These are phyloP conservation scores for Suhomyces maxii DNA, from an alignment of 1,139 yeast genomes.

Conservation along the genomic window DNA sequence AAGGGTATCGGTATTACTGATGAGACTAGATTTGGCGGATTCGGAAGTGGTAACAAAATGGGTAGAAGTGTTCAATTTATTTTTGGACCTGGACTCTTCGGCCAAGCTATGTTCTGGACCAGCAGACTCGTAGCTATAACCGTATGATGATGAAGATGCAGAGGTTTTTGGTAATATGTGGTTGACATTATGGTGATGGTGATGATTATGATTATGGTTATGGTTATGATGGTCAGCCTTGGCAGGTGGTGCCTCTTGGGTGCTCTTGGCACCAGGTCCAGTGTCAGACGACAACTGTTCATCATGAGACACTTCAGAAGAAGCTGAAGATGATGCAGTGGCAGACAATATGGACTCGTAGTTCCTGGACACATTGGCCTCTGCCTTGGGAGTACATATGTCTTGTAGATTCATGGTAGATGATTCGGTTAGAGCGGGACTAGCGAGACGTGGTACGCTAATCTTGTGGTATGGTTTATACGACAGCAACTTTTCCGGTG, in stretches of 20 bases:
- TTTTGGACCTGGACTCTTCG: background rate
- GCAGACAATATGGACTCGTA: slow-evolving; percentile 10
- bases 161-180: background rate
- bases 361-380: slow-evolving; percentile 8
- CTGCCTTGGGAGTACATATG: slow-evolving; percentile 13
- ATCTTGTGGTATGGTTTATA: background rate
- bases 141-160: background rate
- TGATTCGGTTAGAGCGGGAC: background rate
- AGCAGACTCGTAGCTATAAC: background rate
- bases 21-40: slow-evolving; percentile 2
- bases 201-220: too few relatives aligned
- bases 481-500: background rate
- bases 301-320: background rate
- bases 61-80: too few relatives aligned
- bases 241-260: background rate
- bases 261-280: background rate
- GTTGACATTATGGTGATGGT: background rate
- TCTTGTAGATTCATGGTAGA: slow-evolving; percentile 16
- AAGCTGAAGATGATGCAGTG: slow-evolving; percentile 4
- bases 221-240: too few relatives aligned
- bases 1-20: slow-evolving; percentile 7
- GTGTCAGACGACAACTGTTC: background rate
- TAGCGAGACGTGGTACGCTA: background rate
- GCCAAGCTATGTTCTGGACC: background rate
- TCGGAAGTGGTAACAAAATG: too few relatives aligned